These are phyloP conservation scores for Pneumocystis wakefieldiae DNA, from an alignment of 1,139 yeast species.

Conservation along the genomic window DNA sequence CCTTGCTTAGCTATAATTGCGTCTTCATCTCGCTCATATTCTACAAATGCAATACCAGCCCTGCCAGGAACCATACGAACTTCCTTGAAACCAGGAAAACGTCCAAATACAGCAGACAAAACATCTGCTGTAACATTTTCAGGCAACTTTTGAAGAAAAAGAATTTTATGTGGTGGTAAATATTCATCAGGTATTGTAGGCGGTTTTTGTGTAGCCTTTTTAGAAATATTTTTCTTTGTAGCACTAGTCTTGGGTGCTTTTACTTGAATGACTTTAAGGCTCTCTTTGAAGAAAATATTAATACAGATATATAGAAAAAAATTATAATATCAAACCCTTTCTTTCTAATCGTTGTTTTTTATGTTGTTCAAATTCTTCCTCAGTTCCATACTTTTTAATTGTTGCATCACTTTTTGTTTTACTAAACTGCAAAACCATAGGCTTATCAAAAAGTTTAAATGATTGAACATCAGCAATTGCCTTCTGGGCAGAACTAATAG, in stretches of 20 bases:
- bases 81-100: constrained; percentile 45
- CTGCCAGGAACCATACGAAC: constrained; percentile 52
- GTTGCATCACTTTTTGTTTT: constrained; percentile 36
- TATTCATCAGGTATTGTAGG: constrained; percentile 18
- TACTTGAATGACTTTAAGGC: constrained; percentile 14
- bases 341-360: constrained; percentile 20
- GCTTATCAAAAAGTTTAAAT: constrained; percentile 38
- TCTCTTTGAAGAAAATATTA: not conserved
- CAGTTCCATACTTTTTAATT: constrained; percentile 20
- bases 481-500: constrained; percentile 30
- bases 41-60: constrained; percentile 59
- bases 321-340: constrained; percentile 7
- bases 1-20: constrained; percentile 35
- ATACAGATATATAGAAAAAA: not conserved
- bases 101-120: constrained; percentile 33
- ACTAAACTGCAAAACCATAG: constrained; percentile 33
- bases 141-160: constrained; percentile 56
- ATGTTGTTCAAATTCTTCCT: constrained; percentile 23
- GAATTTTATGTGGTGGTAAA: constrained; percentile 52
- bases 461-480: constrained; percentile 38
- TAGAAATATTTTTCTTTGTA: constrained; percentile 14
- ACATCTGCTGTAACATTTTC: constrained; percentile 29
- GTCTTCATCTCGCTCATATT: constrained; percentile 43
- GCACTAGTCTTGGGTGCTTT: constrained; percentile 15
- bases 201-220: constrained; percentile 17